These are phyloP conservation scores for Tolypocladium tropicale DNA, from an alignment of 2,329 filamentous ascomycete species.

Conservation along the genomic window DNA sequence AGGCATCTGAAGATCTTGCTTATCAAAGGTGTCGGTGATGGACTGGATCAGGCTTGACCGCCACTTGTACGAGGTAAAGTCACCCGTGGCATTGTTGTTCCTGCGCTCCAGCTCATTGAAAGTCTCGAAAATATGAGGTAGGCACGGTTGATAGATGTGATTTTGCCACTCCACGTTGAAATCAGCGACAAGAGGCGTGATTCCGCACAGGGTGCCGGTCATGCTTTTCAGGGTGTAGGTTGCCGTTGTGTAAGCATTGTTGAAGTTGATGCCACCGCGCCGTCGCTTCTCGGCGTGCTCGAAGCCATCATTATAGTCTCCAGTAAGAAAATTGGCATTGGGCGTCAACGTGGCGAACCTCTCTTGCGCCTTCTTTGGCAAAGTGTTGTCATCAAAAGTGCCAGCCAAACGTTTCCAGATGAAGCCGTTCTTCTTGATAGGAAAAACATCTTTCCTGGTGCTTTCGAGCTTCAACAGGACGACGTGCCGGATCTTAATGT, in stretches of 20 bases:
- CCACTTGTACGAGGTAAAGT: conserved; percentile 18
- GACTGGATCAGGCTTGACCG: conserved; percentile 22
- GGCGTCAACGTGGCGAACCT: conserved; percentile 18
- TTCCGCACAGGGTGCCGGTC: conserved; percentile 28
- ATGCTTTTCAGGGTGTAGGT: conserved; percentile 35
- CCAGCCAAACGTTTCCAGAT: conserved; percentile 24
- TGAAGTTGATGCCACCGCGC: conserved; percentile 28
- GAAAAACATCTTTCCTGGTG: conserved; percentile 33
- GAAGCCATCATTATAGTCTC: conserved; percentile 23
- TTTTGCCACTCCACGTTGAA: conserved; percentile 30
- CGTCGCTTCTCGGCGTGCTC: conserved; percentile 13
- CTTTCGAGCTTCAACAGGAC: conserved; percentile 32
- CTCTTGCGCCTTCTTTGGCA: conserved; percentile 20
- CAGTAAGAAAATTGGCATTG: conserved; percentile 21
- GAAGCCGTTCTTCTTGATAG: conserved; percentile 27
- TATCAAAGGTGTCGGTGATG: conserved; percentile 21
- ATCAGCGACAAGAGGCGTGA: conserved; percentile 29
- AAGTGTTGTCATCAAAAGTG: conserved; percentile 18
- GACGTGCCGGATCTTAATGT: conserved; percentile 29
- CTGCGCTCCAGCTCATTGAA: conserved; percentile 15
- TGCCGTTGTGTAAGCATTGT: conserved; percentile 27
- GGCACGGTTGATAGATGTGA: conserved; percentile 34
- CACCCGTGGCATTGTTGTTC: conserved; percentile 1
- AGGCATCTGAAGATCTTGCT: conserved; percentile 19
- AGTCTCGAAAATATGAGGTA: conserved; percentile 26